Evolutionary conservation across 768 basidiomycete species (phyloP).

Genomic region (Exsudoporus frostii): DNA sequence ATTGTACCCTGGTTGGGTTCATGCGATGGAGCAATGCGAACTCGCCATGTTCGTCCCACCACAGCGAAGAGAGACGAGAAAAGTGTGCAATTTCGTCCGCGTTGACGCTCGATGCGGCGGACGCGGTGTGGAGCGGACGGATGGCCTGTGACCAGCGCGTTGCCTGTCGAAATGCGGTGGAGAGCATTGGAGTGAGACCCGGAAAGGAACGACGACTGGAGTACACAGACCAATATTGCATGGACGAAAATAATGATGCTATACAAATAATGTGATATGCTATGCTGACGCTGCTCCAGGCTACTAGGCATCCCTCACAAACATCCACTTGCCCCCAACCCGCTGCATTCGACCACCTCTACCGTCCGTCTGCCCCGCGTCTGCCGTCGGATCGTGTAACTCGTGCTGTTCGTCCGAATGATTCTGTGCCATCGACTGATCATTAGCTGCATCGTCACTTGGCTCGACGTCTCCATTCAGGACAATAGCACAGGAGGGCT

Average conservation of each 20-base stretch:
- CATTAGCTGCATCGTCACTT: not conserved
- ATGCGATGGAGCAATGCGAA: conserved; percentile 86
- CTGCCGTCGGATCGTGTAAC: not conserved
- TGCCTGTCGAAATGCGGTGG: conserved; percentile 17
- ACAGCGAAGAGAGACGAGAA: conserved; percentile 81
- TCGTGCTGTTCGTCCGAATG: conserved; percentile 1
- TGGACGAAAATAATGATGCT: conserved; percentile 8
- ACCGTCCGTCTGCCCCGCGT: conserved; percentile 1
- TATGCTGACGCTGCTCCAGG: conserved; percentile 3
- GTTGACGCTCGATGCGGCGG: conserved; percentile 47
- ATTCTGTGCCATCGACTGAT: conserved; percentile 1
- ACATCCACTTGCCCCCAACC: conserved; percentile 71
- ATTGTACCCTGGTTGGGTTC: conserved; percentile 88
- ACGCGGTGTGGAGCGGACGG: conserved; percentile 23
- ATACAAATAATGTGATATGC: conserved; percentile 24
- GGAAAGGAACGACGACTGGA: no score
- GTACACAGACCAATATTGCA: not conserved
- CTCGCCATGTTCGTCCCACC: conserved; percentile 96
- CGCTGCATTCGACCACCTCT: conserved; percentile 60
- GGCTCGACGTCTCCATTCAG: conserved; percentile 46
- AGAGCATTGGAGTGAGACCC: conserved; percentile 24
- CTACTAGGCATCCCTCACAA: conserved; percentile 46
- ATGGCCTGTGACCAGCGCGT: conserved; percentile 3
- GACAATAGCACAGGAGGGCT: conserved; percentile 56
- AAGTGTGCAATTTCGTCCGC: conserved; percentile 83